Conservation (phyloP, 352 stramenopile genomes). For the Synura sp. region DNA sequence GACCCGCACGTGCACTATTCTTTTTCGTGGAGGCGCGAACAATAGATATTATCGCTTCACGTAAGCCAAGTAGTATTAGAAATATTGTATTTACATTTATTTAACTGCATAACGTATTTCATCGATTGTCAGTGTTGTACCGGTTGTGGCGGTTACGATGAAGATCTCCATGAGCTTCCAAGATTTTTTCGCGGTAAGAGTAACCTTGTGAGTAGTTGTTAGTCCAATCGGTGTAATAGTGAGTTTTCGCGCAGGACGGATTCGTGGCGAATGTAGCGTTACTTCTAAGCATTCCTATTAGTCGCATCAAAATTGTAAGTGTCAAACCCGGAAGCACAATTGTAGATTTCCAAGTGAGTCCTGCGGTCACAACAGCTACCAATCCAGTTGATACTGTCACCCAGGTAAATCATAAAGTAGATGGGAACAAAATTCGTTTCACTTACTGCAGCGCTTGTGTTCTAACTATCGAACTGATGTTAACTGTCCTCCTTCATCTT, state of each 20-base stretch:
- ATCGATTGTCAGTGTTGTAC: no score
- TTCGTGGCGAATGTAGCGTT: conserved; percentile 19
- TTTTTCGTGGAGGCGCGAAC: no score
- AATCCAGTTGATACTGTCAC: background rate
- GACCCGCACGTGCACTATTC: no score
- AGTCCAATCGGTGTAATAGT: no score
- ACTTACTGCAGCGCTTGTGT: no score
- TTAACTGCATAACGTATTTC: no score
- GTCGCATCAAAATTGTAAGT: conserved; percentile 4
- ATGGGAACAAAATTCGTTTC: background rate
- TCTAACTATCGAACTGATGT: background rate
- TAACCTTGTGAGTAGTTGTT: no score
- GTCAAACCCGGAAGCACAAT: background rate
- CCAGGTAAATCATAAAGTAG: background rate
- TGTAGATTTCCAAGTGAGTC: background rate
- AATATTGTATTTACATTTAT: no score
- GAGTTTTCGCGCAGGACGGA: no score
- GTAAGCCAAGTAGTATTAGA: no score
- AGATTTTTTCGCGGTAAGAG: background rate
- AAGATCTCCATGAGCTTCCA: background rate
- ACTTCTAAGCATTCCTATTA: background rate
- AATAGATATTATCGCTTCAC: no score
- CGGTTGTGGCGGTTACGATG: background rate
- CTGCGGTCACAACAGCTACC: background rate
- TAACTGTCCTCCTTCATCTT: background rate